Evolutionary conservation across 176 grass and related monocot species (phyloP), one percentile per base, ranked within the genome.

Genomic region (Bonia amplexicaulis): DNA sequence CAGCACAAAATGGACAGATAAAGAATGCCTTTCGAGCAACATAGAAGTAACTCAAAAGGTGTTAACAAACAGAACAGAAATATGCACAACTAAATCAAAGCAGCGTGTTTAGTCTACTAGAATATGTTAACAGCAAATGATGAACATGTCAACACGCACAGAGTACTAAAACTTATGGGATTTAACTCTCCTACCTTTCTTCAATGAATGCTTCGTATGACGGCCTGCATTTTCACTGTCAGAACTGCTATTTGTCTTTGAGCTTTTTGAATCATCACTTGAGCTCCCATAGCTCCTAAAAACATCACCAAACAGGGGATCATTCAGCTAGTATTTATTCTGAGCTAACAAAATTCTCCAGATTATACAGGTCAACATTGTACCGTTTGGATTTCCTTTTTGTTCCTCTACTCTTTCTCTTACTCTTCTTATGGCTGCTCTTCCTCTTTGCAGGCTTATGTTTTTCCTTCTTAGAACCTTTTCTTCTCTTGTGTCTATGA

Each of bases 401-500:
- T 27, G 80, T 84, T 82, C 60, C 79, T 90, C 57, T 90, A 46
- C 75, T 90, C 44, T 77, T 87, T 65, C 59, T 71, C 86, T 88
- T 95, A 75, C 78, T 90, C 80, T 81, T 87, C 26, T 74, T 69
- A 65, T 74, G 73, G 52, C 71, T 89, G 71, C 71, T 83, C 80
- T 92, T 95, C 84, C 80, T 81, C 84, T 90, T 95, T 8, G 82
- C 52, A 77, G 78, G 51, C 67, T 67, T 89, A 20, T 39, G 77
- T 74, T 85, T 95, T 35, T 92, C 86, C 71, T 92, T 95, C 78
- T 83, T 90, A 23, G 82, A 87, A 58, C 85, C 73, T 85, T 90
- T 95, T 76, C 91, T 95, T 90, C 83, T 95, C 90, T 90, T 95
- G 59, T 78, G 86, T 71, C 86, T 90, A 60, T 44, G 82, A 78